Evolutionary conservation across 2,329 filamentous ascomycete species (phyloP), one percentile per base, ranked within the genome.

Genomic region (Aspergillus pseudoviridinutans): DNA sequence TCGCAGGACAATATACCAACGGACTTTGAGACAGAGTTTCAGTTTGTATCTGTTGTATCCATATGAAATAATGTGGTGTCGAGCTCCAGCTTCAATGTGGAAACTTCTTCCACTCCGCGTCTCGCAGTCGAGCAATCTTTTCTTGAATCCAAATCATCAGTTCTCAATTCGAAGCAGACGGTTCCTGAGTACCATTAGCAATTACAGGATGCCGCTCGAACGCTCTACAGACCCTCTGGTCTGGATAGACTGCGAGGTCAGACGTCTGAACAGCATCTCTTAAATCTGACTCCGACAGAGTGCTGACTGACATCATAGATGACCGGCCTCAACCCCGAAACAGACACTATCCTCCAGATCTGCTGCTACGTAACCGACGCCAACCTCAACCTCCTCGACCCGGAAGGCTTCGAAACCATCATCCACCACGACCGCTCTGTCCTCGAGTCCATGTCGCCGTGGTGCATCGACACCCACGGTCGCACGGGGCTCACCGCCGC

Each of bases 331-430:
- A 38, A 96, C 73, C 82, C 87, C 1, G 84, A 89, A 58, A 85
- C 80, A 32, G 93, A 97, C 70, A 87, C 87, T 56, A 94, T 97
- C 68, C 86, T 97, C 69, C 92, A 96, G 68, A 89, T 97, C 57
- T 93, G 89, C 74, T 97, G 92, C 78, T 88, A 95, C 75, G 84
- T 99, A 71, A 99, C 94, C 7, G 89, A 92, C 64, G 83, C 86
- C 54, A 80, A 91, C 60, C 84, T 99, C 22, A 83, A 90, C 57
- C 74, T 95, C 35, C 76, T 96, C 27, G 91, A 96, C 59, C 78
- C 86, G 25, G 73, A 81, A 32, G 93, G 93, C 64, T 96, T 89
- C 81, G 90, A 95, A 68, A 84, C 84, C 28, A 80, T 93, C 49
- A 83, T 99, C 57, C 88, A 93, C 71, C 90, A 90, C 66, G 80